phyloP scores from a whole-genome alignment of 1,284 basidiomycete species.

The Inonotus hispidus region DNA sequence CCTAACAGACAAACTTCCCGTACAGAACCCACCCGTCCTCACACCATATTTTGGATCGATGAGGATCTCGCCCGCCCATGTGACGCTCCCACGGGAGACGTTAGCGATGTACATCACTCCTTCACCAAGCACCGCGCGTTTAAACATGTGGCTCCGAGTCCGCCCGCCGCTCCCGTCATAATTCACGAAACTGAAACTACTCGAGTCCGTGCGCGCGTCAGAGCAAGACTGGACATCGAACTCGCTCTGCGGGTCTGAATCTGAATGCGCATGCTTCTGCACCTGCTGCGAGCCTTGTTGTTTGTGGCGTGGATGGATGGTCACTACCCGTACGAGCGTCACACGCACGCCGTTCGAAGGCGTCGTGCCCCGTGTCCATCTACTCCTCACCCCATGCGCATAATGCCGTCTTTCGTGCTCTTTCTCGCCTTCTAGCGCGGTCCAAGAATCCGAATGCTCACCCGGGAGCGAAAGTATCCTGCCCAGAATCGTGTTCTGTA shows the following conservation, averaged over 20 bases:
- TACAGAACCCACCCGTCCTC: slow-evolving; percentile 11
- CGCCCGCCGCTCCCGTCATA: neutral
- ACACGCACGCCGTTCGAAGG: slow-evolving; percentile 1
- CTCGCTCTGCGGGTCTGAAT: neutral
- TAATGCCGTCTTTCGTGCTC: neutral
- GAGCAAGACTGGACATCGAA: neutral
- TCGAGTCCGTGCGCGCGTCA: neutral
- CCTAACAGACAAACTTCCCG: slow-evolving; percentile 10
- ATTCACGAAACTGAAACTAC: neutral
- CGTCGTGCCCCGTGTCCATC: neutral
- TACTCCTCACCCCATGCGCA: neutral
- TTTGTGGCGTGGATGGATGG: slow-evolving; percentile 1
- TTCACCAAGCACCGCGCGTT: slow-evolving; percentile 13
- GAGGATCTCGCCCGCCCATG: slow-evolving; percentile 15
- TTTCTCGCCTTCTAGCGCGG: neutral
- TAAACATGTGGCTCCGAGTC: slow-evolving; percentile 5
- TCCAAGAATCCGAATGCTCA: neutral
- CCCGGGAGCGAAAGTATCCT: neutral
- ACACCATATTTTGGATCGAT: slow-evolving; percentile 4
- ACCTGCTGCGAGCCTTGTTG: neutral
- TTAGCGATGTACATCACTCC: slow-evolving; percentile 11
- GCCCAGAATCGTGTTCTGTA: neutral
- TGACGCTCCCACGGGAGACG: neutral
- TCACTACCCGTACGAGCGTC: slow-evolving; percentile 13
- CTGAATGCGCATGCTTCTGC: too few species aligned